Evolutionary conservation across 208 protist genomes (phyloP), one percentile per base, ranked within the genome.

Genomic region (Porcisia hertigi): DNA sequence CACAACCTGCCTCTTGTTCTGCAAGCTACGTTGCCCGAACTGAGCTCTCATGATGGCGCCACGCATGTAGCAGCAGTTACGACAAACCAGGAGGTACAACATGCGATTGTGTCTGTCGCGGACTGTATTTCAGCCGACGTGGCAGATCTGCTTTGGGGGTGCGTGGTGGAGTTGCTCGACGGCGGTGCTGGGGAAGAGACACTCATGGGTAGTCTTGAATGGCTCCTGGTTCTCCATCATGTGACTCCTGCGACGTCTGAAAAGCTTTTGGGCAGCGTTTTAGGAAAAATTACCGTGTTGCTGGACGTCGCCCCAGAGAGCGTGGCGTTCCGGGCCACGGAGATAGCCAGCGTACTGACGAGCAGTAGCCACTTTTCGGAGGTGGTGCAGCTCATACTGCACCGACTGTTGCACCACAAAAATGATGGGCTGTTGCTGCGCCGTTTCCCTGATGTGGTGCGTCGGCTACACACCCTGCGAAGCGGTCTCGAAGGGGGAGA

Each of bases 141-240:
- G 18, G 69, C 67, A 0, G 78, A 77, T 25, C 41, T 70, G 3
- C 78, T 82, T 4, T 47, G 77, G 16, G 71, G 53, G n/a, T 57
- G 72, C 23, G 72, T 82, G n/a, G 4, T 73, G 67, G 78, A 82
- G 58, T 43, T 77, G 67, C 65, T 82, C 23, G 47, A 65, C 59
- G 64, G 65, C 58, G 71, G 67, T 60, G 78, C 71, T 25, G 78
- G 72, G 30, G 86, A 90, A 52, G 88, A 90, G 53, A 83, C 84
- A n/a, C 82, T 84, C 57, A 60, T 89, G 3, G 84, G 82, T 0
- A 70, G 78, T n/a, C 74, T 93, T 25, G 88, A 93, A 65, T 93
- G 88, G 88, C 81, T 92, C n/a, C 84, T 87, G 53, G 70, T 91
- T 4, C 41, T 88, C 47, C 79, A 81, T 55, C 80, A 85, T 65